A percentile compares a stretch with the other conserved stretches of the same genome.
Conservation (phyloP, 495 filamentous ascomycete species). For the Podospora pseudoanserina region DNA sequence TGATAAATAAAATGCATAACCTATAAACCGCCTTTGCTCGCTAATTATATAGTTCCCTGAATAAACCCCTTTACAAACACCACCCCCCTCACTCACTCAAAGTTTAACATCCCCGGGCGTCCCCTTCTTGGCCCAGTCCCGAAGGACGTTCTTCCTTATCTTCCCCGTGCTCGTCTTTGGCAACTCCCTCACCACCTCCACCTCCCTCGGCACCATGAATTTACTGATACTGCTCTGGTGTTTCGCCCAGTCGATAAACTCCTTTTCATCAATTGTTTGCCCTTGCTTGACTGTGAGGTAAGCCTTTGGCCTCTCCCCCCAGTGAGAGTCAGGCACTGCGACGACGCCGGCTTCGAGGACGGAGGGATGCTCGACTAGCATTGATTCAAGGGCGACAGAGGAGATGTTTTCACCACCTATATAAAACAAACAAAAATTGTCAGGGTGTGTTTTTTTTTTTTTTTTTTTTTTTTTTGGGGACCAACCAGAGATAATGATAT, state of each 20-base stretch:
- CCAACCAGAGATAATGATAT: slow-evolving; percentile 93
- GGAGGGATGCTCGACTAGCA: slow-evolving; percentile 85
- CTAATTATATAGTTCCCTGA: too few relatives aligned
- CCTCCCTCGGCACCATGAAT: slow-evolving; percentile 95
- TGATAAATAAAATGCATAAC: too few relatives aligned
- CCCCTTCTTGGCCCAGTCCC: slow-evolving; percentile 73
- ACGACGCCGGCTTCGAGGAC: slow-evolving; percentile 90
- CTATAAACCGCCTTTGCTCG: too few relatives aligned
- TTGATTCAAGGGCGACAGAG: slow-evolving; percentile 83
- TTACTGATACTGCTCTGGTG: slow-evolving; percentile 72
- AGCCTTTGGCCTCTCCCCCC: slow-evolving; percentile 93
- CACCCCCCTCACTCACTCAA: neutral
- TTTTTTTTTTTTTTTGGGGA: neutral
- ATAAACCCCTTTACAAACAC: too few relatives aligned
- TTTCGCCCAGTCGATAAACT: slow-evolving; percentile 84
- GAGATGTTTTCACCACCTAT: slow-evolving; percentile 95
- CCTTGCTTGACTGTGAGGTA: slow-evolving; percentile 77
- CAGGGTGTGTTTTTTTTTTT: neutral
- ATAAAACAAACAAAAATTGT: neutral
- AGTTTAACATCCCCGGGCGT: slow-evolving; percentile 16
- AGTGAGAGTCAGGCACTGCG: slow-evolving; percentile 83
- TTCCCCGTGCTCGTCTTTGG: slow-evolving; percentile 98
- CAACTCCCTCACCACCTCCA: slow-evolving; percentile 80
- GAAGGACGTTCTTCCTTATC: slow-evolving; percentile 88
- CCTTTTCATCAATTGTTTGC: slow-evolving; percentile 56